Conservation (phyloP, 164 flowering plant species). For the Santalum album region DNA sequence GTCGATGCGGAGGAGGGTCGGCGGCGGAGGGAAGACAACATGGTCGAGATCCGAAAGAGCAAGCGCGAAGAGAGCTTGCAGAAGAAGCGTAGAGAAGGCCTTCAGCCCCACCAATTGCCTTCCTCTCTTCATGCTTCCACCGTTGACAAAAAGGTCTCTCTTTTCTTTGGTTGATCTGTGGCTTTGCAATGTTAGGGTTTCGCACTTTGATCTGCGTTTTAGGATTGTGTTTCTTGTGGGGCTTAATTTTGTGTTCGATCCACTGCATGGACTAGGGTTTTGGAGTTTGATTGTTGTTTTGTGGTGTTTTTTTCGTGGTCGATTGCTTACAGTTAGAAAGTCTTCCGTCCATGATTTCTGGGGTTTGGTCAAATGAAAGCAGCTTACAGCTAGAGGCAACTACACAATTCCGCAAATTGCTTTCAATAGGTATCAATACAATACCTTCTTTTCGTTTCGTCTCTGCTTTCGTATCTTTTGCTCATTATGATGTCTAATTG, state of each 20-base stretch:
- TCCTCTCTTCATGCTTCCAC: conserved; percentile 26
- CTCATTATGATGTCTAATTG: background rate
- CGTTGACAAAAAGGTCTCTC: conserved; percentile 44
- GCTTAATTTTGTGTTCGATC: background rate
- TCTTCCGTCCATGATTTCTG: conserved; percentile 68
- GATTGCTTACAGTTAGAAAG: conserved; percentile 45
- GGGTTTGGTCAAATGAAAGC: conserved; percentile 46
- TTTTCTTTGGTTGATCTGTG: background rate
- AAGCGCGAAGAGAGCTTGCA: conserved; percentile 59
- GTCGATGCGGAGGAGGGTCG: conserved; percentile 83
- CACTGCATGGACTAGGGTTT: background rate
- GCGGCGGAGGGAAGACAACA: conserved; percentile 64
- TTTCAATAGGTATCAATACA: conserved; percentile 51
- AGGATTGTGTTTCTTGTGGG: background rate
- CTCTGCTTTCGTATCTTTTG: too few relatives aligned
- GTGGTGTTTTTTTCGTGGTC: background rate
- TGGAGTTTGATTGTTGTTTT: background rate
- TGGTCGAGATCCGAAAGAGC: conserved; percentile 80
- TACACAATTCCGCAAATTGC: conserved; percentile 68
- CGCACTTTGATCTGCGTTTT: background rate
- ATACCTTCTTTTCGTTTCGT: background rate
- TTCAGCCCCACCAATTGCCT: conserved; percentile 39
- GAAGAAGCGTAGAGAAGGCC: conserved; percentile 72
- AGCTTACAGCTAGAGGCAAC: conserved; percentile 74
- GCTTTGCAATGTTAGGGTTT: background rate